Evolutionary conservation across 371 early-diverging fungal genomes (phyloP), one percentile per base, ranked within the genome.

Genomic region (Apophysomyces sp.): DNA sequence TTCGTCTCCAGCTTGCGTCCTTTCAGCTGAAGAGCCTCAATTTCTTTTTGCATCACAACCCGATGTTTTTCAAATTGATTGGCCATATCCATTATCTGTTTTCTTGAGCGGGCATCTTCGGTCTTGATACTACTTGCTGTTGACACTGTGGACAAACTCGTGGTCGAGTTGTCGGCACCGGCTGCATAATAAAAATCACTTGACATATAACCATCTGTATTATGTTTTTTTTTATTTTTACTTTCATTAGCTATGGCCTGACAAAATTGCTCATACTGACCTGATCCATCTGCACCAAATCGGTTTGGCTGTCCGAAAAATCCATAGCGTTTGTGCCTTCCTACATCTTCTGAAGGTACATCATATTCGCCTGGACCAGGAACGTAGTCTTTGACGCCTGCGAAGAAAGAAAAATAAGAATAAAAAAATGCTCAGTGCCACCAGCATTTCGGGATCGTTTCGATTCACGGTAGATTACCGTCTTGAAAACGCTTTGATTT

Each of bases 341-440:
- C 55, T 9, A 58, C 24, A 36, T 74, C 77, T 8, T 61, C 69
- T 15, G 52, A 51, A 28, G 52, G 36, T 2, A 74, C 61, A 51
- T 77, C 67, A 62, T 77, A 77, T 65, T 77, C 77, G 16, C 77
- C 77, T 40, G 77, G 77, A 21, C 77, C 77, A 49, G 77, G 77
- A 49, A 74, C 61, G 58, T 74, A 72, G 7, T 77, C 77, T 54
- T 77, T 77, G 26, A 44, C 60, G 26, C 30, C 77, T 76, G 52
- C 18, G 31, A 54, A 32, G 28, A 21, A 62, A 51, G 54, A 36
- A 18, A 15, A 34, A 55, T 21, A 9, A 28, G 36, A 28, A 40
- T 51, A n/a, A n/a, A n/a, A n/a, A n/a, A n/a, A n/a, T n/a, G n/a
- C n/a, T n/a, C n/a, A n/a, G n/a, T n/a, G n/a, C n/a, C n/a, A 31